A percentile compares a stretch with the other conserved stretches of the same genome.
These are phyloP conservation scores for Penicillium pulvis DNA, from an alignment of 495 filamentous ascomycete genomes.

Conservation along the genomic window DNA sequence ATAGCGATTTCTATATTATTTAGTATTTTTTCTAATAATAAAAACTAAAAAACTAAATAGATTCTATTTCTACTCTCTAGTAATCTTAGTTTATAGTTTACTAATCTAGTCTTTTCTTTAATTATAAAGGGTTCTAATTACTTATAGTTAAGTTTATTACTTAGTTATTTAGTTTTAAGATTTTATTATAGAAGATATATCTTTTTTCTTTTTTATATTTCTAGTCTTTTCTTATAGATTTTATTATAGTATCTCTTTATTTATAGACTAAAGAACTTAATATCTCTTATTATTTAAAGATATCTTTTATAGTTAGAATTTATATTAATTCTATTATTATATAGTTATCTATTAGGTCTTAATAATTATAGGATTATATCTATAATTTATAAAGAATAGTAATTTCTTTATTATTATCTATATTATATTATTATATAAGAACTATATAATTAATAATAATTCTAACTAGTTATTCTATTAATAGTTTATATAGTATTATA, in stretches of 20 bases:
- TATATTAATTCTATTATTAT: not conserved
- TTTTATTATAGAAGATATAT: constrained; percentile 28
- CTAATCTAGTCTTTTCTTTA: constrained; percentile 15
- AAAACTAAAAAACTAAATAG: constrained; percentile 17
- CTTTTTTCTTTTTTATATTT: constrained; percentile 30
- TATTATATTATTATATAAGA: constrained; percentile 11
- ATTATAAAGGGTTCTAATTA: constrained; percentile 21
- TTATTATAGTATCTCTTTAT: constrained; percentile 23
- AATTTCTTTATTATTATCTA: constrained; percentile 5
- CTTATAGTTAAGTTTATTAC: constrained; percentile 33
- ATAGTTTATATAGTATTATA: constrained; percentile 12
- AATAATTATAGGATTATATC: constrained; percentile 7
- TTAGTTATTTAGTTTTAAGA: constrained; percentile 32
- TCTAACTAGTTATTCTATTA: constrained; percentile 8
- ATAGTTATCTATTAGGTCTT: not conserved
- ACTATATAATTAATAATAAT: constrained; percentile 10
- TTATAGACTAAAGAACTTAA: constrained; percentile 16
- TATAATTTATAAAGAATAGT: constrained; percentile 14
- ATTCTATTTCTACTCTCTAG: constrained; percentile 14
- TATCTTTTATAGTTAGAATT: constrained; percentile 11
- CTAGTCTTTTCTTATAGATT: constrained; percentile 19
- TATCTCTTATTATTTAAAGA: constrained; percentile 3
- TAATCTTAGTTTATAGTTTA: constrained; percentile 17
- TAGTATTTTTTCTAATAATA: constrained; percentile 15
- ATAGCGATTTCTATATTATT: constrained; percentile 6